phyloP scores from a whole-genome alignment of 352 stramenopile genomes.

The Globisporangium sylvaticum region DNA sequence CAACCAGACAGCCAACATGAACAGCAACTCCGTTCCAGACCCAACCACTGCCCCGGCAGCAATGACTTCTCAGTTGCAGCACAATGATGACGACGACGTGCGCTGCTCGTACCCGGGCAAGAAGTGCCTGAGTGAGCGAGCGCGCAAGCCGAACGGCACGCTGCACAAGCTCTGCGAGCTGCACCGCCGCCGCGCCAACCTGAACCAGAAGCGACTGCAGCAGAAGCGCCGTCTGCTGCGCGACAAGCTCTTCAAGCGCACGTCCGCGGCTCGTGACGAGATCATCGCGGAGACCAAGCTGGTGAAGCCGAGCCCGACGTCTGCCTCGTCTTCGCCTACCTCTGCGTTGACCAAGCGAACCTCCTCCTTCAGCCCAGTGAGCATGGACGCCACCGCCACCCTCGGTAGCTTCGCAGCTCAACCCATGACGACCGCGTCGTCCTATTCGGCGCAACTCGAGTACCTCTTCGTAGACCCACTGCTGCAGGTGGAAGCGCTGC shows the following conservation, averaged over 20 bases:
- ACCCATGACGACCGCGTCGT: not conserved
- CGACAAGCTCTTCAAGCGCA: slow-evolving; percentile 18
- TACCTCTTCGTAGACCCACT: slow-evolving; percentile 12
- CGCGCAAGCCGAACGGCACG: slow-evolving; percentile 60
- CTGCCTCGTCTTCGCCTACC: not conserved
- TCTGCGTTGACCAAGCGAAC: too few relatives aligned
- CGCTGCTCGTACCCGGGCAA: slow-evolving; percentile 77
- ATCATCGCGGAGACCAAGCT: not conserved
- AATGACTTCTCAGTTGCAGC: slow-evolving; percentile 3
- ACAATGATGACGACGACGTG: not conserved
- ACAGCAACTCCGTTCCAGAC: not conserved
- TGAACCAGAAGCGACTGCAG: slow-evolving; percentile 19
- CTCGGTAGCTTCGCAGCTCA: not conserved
- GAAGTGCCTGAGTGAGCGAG: slow-evolving; percentile 50
- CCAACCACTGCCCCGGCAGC: not conserved
- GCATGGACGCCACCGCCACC: not conserved
- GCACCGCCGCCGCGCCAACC: slow-evolving; percentile 53
- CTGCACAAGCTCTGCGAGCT: slow-evolving; percentile 72
- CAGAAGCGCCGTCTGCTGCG: slow-evolving; percentile 14
- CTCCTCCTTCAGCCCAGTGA: not conserved
- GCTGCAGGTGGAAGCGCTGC: not conserved
- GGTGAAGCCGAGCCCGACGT: not conserved
- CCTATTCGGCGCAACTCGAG: slow-evolving; percentile 7
- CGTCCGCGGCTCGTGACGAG: not conserved
- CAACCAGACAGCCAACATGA: not conserved